These are phyloP conservation scores for Hsuehochloa calcarea DNA, from an alignment of 176 grass and related monocot species.

Conservation along the genomic window DNA sequence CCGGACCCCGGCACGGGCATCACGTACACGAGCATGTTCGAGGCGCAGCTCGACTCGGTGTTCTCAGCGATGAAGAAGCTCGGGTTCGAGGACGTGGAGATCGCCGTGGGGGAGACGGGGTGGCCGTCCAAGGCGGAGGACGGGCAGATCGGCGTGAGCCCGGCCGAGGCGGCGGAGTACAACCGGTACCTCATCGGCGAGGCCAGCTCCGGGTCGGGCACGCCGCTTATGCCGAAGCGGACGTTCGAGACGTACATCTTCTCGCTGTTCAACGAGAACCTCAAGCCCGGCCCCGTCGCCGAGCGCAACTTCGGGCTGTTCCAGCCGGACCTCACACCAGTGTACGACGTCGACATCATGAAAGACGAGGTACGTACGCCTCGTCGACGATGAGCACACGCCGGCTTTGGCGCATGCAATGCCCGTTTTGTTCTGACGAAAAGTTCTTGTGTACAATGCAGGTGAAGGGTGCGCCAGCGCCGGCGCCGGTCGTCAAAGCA, in stretches of 20 bases:
- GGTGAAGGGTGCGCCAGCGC: not conserved
- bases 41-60: constrained; percentile 84
- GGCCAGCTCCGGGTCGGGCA: constrained; percentile 49
- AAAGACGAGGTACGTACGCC: constrained; percentile 34
- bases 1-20: constrained; percentile 58
- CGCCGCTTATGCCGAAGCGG: constrained; percentile 74
- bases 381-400: not conserved
- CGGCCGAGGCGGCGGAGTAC: constrained; percentile 58
- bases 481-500: not conserved
- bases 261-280: constrained; percentile 79
- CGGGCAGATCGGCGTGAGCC: constrained; percentile 61
- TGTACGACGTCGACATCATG: constrained; percentile 78
- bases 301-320: constrained; percentile 86
- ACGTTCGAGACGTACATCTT: constrained; percentile 91
- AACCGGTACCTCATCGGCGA: constrained; percentile 54
- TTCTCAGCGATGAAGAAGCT: constrained; percentile 77
- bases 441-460: not conserved
- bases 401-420: not conserved
- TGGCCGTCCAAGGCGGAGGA: constrained; percentile 75
- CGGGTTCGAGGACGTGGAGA: constrained; percentile 75
- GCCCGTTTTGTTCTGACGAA: not conserved
- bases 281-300: constrained; percentile 82
- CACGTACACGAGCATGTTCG: constrained; percentile 84
- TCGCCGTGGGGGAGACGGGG: constrained; percentile 79
- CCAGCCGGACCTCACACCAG: constrained; percentile 56